Base-by-base conservation (phyloP, 1,284 basidiomycete species). In the Crucibulum parvulum region DNA sequence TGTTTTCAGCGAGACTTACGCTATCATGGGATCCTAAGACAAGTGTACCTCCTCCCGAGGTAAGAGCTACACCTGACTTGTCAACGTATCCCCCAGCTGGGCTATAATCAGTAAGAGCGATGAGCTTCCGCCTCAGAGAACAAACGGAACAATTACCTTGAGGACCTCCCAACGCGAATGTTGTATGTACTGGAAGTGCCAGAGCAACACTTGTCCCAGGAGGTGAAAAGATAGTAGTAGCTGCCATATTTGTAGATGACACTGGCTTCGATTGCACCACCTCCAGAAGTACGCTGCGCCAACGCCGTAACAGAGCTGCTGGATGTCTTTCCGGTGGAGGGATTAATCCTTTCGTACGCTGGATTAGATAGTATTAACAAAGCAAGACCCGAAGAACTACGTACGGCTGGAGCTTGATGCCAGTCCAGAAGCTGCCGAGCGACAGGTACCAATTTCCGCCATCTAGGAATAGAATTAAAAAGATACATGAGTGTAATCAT, bases 161-260 rank as follows among this genome's bases (percentile, higher is more conserved):
- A 70, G 6, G 84, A 79, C 35, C 86, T 78, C 11, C 83, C 83
- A 35, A 88, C 86, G 13, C 85, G 81, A 58, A 87, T 86, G 64
- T 87, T 87, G 66, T 87, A 87, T 0, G 85, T 87, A 68, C 83
- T 84, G 9, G 71, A 75, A 15, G 78, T 81, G 5, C 86, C 85
- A 36, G 68, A 41, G 72, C 87, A 88, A 71, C 86, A 87, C 1
- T 72, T 75, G 64, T 86, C 86, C 84, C 84, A 87, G n/a, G 80
- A 82, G 1, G 81, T 80, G 71, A 87, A 88, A 34, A 88, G 76
- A 64, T 88, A 88, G 70, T 79, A 87, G 68, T 75, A 87, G 43
- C 65, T 76, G 35, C 77, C 77, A 60, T 73, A 67, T 63, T 84
- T 79, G 73, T 72, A 84, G 47, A 86, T 76, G 37, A 72, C 72